Evolutionary conservation across 345 rosid genomes (phyloP), one percentile per base, ranked within the genome.

Genomic region (Boechera divaricarpa): DNA sequence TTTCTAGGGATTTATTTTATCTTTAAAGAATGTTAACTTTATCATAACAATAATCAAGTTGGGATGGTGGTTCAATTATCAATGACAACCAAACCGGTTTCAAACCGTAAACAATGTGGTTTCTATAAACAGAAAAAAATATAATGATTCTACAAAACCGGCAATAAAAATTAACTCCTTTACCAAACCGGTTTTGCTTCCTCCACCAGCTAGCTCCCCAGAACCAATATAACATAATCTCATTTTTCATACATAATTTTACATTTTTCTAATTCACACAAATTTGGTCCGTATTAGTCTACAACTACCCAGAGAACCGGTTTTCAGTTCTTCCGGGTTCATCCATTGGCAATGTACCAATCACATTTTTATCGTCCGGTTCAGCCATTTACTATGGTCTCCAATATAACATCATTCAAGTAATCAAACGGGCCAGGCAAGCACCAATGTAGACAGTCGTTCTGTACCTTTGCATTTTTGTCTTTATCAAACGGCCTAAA

Each of bases 381-480:
- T 79, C 75, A 84, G 69, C 82, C 81, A 69, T 87, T 86, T 36
- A 83, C 83, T 10, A 83, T 81, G 79, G 87, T 81, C 79, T 95
- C 91, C 91, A 95, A 86, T 33, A 95, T 91, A 79, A 95, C 85
- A 73, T 90, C 97, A 78, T 91, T 95, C 91, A 89, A 86, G 39
- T 78, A 72, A 81, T 95, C 99, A 1, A 93, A 81, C 6, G 99
- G 97, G 48, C 99, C 99, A 1, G 99, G 99, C 76, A 95, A 82
- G 83, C 99, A 95, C 99, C 99, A 95, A 81, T 91, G 99, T 76
- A 95, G 63, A 69, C 98, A 95, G 61, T 95, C 99, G 7, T 91
- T 89, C 85, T 90, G 99, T 74, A 91, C 94, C 21, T 49, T 82
- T 5, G 88, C 92, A 11, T 86, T 87, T 75, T 80, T 81, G 62